Evolutionary conservation across 371 early-diverging fungal genomes (phyloP), one percentile per base, ranked within the genome.

Genomic region (Mucor sp.): DNA sequence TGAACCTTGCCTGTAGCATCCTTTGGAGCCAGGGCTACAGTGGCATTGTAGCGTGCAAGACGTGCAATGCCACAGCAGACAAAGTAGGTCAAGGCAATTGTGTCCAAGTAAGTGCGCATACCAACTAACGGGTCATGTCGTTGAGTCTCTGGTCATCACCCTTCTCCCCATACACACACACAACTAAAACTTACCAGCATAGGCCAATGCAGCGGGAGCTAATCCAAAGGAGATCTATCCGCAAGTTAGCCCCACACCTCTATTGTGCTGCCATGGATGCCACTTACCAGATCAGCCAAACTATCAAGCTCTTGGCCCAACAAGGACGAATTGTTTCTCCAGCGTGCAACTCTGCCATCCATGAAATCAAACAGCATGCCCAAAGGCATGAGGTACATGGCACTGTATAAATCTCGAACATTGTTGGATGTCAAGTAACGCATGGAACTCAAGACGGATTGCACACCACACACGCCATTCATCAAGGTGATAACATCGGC

Each of bases 301-400:
- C 90, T 90, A 68, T 94, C 94, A 30, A 94, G 71, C 65, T 92
- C 94, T 71, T 92, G 92, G 6, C 94, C 97, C 14, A 95, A 77
- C 44, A 83, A 71, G 3, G 93, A 92, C 33, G 89, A 81, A 32
- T 90, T 87, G 33, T 90, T 86, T 66, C 90, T 81, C 94, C 94
- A 95, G 48, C 96, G 90, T 12, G 95, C 95, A n/a, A 95, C 92
- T 61, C 93, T 85, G 28, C 95, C 95, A 66, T 95, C 96, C 66
- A 96, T 76, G 58, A 93, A 83, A 76, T 96, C 96, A 68, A 94
- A 94, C 9, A 93, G 69, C 55, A 92, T 83, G 28, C 94, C 95
- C 44, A 88, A 72, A 1, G 94, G 94, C 65, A 95, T 90, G 60
- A 93, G 86, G 69, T 76, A 70, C 80, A 94, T 89, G 25, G 94